phyloP scores from a whole-genome alignment of 257 asterid genomes.

The Schizonepeta tenuifolia region DNA sequence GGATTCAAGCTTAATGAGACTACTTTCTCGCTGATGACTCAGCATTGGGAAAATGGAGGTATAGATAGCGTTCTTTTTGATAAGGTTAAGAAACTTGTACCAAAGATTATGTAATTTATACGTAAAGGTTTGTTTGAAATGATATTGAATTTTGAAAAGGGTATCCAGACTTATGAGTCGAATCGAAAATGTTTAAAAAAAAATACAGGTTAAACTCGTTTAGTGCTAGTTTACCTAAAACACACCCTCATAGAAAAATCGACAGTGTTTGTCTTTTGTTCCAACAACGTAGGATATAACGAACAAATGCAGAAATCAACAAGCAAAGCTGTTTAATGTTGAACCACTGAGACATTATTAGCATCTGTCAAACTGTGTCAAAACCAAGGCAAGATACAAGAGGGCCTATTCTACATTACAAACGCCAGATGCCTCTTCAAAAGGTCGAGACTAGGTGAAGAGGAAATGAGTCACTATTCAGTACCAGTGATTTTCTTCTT shows the following conservation, averaged over 20 bases:
- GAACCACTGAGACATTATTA: slow-evolving; percentile 11
- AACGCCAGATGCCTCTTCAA: slow-evolving; percentile 34
- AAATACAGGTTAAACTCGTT: no score
- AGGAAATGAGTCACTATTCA: slow-evolving; percentile 41
- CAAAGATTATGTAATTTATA: no score
- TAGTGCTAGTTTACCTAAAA: no score
- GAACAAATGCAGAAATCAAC: neutral
- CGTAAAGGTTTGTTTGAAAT: no score
- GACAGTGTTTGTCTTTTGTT: neutral
- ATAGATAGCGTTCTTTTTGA: neutral
- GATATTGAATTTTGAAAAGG: no score
- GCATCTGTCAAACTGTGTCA: neutral
- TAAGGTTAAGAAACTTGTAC: neutral
- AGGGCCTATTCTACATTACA: slow-evolving; percentile 31
- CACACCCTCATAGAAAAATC: no score
- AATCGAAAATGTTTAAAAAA: no score
- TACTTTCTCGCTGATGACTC: neutral
- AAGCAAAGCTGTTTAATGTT: slow-evolving; percentile 10
- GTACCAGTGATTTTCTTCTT: slow-evolving; percentile 95
- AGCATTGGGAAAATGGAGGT: neutral
- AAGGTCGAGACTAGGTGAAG: slow-evolving; percentile 10
- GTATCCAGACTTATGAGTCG: no score
- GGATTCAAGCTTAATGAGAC: neutral
- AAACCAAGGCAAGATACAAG: slow-evolving; percentile 16
- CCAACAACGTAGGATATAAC: neutral